Evolutionary conservation across 306 rosid genomes (phyloP), one percentile per base, ranked within the genome.

Genomic region (Oxytropis ochrocephala): DNA sequence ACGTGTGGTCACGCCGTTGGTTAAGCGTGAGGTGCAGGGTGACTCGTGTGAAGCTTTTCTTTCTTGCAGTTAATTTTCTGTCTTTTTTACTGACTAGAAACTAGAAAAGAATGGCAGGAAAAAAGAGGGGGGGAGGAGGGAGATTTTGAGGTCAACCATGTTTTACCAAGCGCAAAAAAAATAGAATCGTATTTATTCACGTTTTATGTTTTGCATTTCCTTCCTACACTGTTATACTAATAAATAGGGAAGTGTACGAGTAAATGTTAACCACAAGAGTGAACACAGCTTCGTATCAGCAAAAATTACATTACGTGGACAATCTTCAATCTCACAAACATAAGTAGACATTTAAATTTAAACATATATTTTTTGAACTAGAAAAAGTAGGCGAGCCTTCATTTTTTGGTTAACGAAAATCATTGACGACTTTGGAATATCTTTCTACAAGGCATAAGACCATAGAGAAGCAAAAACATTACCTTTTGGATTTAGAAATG

Each of bases 1-100:
- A 80, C 84, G 83, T 75, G 82, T 8, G 59, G 69, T 53, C 84
- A 70, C 81, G 84, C 53, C 66, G 29, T 49, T 58, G 49, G 56
- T 47, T 70, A 41, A 11, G 43, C 70, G 68, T 65, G 75, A 35
- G 52, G 49, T 58, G 65, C 46, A 12, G 30, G 16, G 13, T 6
- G 36, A 11, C 55, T 39, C 21, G 27, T 46, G 56, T 13, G 69
- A 27, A 57, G 48, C 53, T 35, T 55, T 12, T 24, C 2, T 57
- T 48, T n/a, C n/a, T n/a, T n/a, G 7, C 13, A 48, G 72, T 66
- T 27, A 49, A 32, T 13, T 66, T 48, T 30, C 47, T 30, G 58
- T 49, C 33, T 21, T 62, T 52, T 24, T 66, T 56, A 55, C 73
- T 56, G 61, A 56, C 6, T 42, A 50, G 59, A 50, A 6, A 56